A percentile compares a stretch with the other conserved stretches of the same genome.
Conservation (phyloP, 1,284 basidiomycete species). For the Mycena sp. region DNA sequence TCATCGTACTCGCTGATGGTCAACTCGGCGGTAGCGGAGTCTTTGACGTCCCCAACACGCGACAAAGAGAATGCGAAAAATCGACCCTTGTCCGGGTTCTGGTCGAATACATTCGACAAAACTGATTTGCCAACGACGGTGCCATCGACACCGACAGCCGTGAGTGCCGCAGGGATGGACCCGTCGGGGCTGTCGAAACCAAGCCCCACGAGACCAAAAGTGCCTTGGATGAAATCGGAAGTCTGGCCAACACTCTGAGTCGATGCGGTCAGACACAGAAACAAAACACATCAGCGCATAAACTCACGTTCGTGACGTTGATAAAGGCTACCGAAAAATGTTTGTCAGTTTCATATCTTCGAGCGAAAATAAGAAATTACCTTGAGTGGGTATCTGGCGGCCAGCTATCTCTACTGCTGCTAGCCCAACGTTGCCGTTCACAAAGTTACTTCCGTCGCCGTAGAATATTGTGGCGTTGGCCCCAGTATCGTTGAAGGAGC, state of each 20-base stretch:
- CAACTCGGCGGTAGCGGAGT: conserved; percentile 23
- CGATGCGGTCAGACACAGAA: background rate
- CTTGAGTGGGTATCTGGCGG: conserved; percentile 21
- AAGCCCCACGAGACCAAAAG: conserved; percentile 25
- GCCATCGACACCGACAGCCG: conserved; percentile 13
- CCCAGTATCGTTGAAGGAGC: conserved; percentile 12
- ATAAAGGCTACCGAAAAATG: conserved; percentile 16
- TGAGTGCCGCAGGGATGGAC: conserved; percentile 11
- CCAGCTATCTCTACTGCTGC: conserved; percentile 20
- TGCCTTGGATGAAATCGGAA: background rate
- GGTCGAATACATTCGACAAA: conserved; percentile 23
- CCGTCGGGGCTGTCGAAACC: conserved; percentile 23
- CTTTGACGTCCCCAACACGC: conserved; percentile 20
- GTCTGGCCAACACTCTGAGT: conserved; percentile 17
- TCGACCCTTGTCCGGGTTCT: conserved; percentile 14
- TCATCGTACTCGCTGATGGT: conserved; percentile 20
- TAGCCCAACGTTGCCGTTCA: conserved; percentile 22
- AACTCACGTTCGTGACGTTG: conserved; percentile 20
- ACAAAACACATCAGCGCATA: background rate
- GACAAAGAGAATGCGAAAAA: conserved; percentile 26
- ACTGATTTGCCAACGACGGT: conserved; percentile 24
- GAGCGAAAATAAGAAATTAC: background rate
- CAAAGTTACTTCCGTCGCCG: conserved; percentile 26
- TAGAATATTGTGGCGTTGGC: conserved; percentile 3
- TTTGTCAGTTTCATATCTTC: background rate